Conservation (phyloP, 2,329 filamentous ascomycete genomes). For the Penicillium hesseltinei region DNA sequence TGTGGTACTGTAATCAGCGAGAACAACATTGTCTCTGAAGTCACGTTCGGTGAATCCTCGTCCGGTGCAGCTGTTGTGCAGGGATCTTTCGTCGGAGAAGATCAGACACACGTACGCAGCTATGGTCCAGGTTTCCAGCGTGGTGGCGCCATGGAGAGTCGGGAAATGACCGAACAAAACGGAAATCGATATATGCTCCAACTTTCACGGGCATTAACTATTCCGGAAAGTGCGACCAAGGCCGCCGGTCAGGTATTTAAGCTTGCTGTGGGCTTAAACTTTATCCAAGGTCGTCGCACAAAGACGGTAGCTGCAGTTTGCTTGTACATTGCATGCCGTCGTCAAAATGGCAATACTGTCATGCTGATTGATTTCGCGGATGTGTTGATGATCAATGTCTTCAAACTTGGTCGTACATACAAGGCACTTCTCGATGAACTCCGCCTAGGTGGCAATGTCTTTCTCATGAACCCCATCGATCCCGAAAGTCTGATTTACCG, state of each 20-base stretch:
- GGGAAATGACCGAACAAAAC: constrained; percentile 49
- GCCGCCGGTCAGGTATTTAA: constrained; percentile 72
- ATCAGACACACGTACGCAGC: constrained; percentile 74
- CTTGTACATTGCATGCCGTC: constrained; percentile 83
- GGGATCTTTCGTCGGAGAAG: constrained; percentile 81
- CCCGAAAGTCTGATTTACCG: constrained; percentile 88
- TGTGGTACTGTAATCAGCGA: constrained; percentile 85
- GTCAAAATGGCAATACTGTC: constrained; percentile 73
- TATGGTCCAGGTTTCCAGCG: constrained; percentile 50
- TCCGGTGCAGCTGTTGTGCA: constrained; percentile 86
- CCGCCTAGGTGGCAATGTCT: constrained; percentile 55
- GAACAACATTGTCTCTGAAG: constrained; percentile 85
- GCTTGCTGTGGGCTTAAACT: constrained; percentile 70
- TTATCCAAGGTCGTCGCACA: constrained; percentile 81
- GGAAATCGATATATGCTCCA: constrained; percentile 46
- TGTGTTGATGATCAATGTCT: constrained; percentile 80
- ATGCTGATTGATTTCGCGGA: constrained; percentile 97
- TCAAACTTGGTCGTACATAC: constrained; percentile 85
- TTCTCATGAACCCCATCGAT: constrained; percentile 72
- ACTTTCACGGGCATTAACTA: constrained; percentile 41
- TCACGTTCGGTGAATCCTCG: constrained; percentile 84
- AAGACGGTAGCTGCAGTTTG: constrained; percentile 86
- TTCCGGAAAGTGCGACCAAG: constrained; percentile 61
- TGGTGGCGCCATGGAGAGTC: constrained; percentile 49
- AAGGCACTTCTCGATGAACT: constrained; percentile 71